These are phyloP conservation scores for Trametopsis cervina DNA, from an alignment of 768 basidiomycete genomes.

Conservation along the genomic window DNA sequence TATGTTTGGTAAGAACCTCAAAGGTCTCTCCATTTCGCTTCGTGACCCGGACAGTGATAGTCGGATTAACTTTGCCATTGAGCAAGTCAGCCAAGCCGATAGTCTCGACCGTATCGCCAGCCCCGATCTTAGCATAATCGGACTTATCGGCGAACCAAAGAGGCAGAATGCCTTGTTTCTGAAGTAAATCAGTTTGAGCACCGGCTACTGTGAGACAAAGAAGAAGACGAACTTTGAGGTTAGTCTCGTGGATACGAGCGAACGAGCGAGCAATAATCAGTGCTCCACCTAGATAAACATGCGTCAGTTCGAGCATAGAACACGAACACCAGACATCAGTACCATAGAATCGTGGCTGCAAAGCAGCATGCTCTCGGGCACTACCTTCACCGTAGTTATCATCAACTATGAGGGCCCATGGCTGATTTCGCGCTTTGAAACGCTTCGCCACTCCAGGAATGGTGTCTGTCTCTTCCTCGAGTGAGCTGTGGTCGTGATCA, in stretches of 20 bases:
- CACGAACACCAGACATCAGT: background rate
- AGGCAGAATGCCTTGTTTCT: conserved; percentile 98
- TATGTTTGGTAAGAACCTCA: conserved; percentile 73
- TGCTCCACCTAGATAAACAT: conserved; percentile 67
- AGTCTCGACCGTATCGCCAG: conserved; percentile 81
- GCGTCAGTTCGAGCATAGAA: background rate
- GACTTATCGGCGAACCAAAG: conserved; percentile 86
- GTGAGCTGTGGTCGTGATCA: conserved; percentile 52
- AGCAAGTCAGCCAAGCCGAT: conserved; percentile 70
- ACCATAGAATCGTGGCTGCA: conserved; percentile 95
- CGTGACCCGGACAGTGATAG: conserved; percentile 54
- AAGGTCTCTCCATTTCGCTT: conserved; percentile 55
- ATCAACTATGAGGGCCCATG: conserved; percentile 92
- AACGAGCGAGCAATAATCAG: conserved; percentile 91
- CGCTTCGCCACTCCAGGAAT: conserved; percentile 90
- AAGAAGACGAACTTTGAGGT: conserved; percentile 63
- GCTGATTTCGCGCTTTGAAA: conserved; percentile 74
- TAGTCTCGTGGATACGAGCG: conserved; percentile 97
- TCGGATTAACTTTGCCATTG: conserved; percentile 33
- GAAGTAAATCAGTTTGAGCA: conserved; percentile 15
- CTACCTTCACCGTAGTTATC: conserved; percentile 98
- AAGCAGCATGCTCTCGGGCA: conserved; percentile 94
- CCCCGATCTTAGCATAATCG: conserved; percentile 79
- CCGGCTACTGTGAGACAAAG: background rate
- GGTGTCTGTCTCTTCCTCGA: conserved; percentile 53